Evolutionary conservation across 192 early-diverging fungal genomes (phyloP), one percentile per base, ranked within the genome.

Genomic region (Umbelopsis ramanniana): DNA sequence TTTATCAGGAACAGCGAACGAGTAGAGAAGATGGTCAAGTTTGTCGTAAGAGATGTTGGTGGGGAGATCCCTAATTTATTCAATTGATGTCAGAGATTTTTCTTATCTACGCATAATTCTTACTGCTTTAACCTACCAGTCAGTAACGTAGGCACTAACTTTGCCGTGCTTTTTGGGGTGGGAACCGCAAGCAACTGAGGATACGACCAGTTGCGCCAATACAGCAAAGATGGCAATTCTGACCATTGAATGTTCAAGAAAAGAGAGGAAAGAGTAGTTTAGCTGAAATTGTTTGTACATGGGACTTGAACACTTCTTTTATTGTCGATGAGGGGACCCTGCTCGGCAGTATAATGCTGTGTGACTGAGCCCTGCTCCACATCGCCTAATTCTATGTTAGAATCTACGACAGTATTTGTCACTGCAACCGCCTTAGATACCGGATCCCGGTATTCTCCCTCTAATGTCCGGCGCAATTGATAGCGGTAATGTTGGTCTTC

Each of bases 21-120:
- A 83, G n/a, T 89, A 84, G 54, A 87, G 85, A 67, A 89, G 77
- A 73, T 91, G 90, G 8, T 88, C 89, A 35, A 82, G 78, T 55
- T 80, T 85, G 10, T 33, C 14, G 60, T 67, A 83, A 29, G 82
- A 47, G 47, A 83, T 80, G 26, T 67, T 52, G 17, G 66, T 72
- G 21, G 79, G 68, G 15, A 80, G 5, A 23, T 69, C 71, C 79
- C 74, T 63, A 17, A 21, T 14, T 46, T 38, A 23, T 54, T 24
- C 40, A 43, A 6, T 54, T 54, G 53, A 26, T 26, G 53, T 54
- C 26, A 43, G 40, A 11, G 6, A 43, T 1, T 1, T 1, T 1
- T 43, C 11, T 43, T 12, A 12, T 43, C 6, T 43, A 43, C 40
- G 6, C 11, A 43, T 12, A 7, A 4, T 43, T 5, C 11, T 43